phyloP scores from a whole-genome alignment of 805 yeast genomes.

The Naumovozyma baii region DNA sequence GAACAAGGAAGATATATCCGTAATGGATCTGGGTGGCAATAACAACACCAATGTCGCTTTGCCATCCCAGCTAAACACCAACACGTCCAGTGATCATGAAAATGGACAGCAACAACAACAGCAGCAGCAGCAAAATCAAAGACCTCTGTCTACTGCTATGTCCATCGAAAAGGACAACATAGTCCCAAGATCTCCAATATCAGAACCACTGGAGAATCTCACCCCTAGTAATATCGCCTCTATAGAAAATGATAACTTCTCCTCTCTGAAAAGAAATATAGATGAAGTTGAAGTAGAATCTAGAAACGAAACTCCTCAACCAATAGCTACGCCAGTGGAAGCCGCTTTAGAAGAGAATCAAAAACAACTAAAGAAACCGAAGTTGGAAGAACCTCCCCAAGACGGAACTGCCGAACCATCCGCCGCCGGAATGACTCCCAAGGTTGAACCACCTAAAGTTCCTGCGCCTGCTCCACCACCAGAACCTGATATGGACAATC shows the following conservation, averaged over 20 bases:
- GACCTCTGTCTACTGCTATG: neutral
- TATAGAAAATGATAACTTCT: neutral
- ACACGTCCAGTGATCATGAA: neutral
- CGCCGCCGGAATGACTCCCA: neutral
- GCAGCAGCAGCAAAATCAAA: neutral
- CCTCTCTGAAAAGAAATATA: neutral
- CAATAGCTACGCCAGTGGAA: neutral
- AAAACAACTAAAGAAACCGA: neutral
- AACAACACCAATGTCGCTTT: neutral
- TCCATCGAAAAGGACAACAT: neutral
- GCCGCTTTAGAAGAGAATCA: neutral
- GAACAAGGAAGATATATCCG: neutral
- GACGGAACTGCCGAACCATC: constrained; percentile 1
- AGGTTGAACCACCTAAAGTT: constrained; percentile 5
- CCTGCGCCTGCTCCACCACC: constrained; percentile 72
- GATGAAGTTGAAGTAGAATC: neutral
- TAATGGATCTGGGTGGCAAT: neutral
- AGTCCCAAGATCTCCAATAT: neutral
- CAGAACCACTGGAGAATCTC: neutral
- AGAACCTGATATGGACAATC: constrained; percentile 63
- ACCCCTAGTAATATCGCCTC: neutral
- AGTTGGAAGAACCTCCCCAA: neutral
- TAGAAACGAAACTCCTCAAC: neutral
- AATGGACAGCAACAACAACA: neutral
- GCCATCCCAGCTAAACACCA: neutral